Conservation (phyloP, 2,329 filamentous ascomycete species). For the Botrytis hyacinthi region DNA sequence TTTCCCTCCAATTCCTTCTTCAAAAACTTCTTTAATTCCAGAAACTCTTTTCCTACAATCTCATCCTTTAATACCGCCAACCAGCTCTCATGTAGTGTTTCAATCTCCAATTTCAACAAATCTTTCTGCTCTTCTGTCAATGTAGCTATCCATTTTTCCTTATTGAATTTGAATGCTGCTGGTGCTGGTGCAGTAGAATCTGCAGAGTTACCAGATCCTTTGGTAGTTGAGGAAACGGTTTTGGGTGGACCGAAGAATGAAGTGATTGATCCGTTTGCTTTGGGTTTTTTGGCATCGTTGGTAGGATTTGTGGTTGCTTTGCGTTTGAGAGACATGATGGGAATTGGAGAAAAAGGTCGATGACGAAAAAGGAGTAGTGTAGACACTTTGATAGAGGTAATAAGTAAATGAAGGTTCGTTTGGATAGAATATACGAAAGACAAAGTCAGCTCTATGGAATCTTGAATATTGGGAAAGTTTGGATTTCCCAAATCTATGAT, state of each 20-base stretch:
- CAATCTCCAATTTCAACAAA: slow-evolving; percentile 83
- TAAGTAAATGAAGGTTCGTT: background rate
- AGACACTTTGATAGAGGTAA: slow-evolving; percentile 26
- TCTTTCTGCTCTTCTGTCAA: slow-evolving; percentile 79
- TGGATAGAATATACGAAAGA: background rate
- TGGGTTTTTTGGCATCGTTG: slow-evolving; percentile 65
- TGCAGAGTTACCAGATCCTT: slow-evolving; percentile 38
- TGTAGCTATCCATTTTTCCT: slow-evolving; percentile 80
- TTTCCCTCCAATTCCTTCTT: slow-evolving; percentile 70
- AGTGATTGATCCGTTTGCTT: slow-evolving; percentile 75
- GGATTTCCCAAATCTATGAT: background rate
- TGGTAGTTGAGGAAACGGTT: slow-evolving; percentile 21
- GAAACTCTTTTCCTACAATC: slow-evolving; percentile 72
- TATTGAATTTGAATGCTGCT: slow-evolving; percentile 67
- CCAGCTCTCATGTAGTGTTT: slow-evolving; percentile 91
- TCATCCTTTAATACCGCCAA: slow-evolving; percentile 86
- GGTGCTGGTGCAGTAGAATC: slow-evolving; percentile 26
- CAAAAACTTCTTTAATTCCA: slow-evolving; percentile 85
- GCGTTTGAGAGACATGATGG: slow-evolving; percentile 56
- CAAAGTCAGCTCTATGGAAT: slow-evolving; percentile 12
- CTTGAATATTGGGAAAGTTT: background rate
- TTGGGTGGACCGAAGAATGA: slow-evolving; percentile 77
- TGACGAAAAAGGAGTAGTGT: slow-evolving; percentile 24
- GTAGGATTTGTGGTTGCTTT: slow-evolving; percentile 54
- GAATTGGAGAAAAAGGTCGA: slow-evolving; percentile 5